Evolutionary conservation across 345 rosid species (phyloP), one percentile per base, ranked within the genome.

Genomic region (Gossypium ekmanianum): DNA sequence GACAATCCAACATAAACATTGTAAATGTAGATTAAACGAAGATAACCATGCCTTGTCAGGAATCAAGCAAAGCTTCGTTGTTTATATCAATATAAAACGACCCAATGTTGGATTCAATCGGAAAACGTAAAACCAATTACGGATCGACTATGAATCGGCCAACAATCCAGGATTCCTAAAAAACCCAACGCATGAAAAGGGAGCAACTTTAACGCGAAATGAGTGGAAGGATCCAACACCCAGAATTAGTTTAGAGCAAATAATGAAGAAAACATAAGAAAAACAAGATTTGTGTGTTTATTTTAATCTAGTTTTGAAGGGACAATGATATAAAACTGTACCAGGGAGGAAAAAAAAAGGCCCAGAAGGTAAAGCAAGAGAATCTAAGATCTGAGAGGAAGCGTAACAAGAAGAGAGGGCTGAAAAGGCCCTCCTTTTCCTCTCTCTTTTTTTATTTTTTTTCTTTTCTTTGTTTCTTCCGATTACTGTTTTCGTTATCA

Each of bases 381-480:
- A 83, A 78, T 67, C 78, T 71, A 82, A 81, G 84, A 81, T 83
- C 83, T 67, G 85, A 74, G 78, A 81, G 77, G 82, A 83, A 76
- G 85, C 76, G 78, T 72, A 66, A 78, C 68, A 83, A 81, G 85
- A 84, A 83, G 80, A 81, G 82, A 90, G 85, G 39, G 86, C 80
- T 75, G 77, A 83, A 48, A 87, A 84, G 82, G 84, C 85, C 90
- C 91, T 83, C 87, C 70, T 75, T 75, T 24, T 75, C 75, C 76
- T 79, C 83, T 80, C 61, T 62, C 71, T 69, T 77, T 55, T 55
- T 55, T 10, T 14, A 20, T 14, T 20, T 20, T 20, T 20, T 52
- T 17, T 3, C 48, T 45, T 45, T 2, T 45, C 75, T 74, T n/a
- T 76, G 34, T 80, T 24, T n/a, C 58, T 72, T 54, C 39, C 47